phyloP scores from a whole-genome alignment of 2,329 filamentous ascomycete species.

The Colletotrichum lini region DNA sequence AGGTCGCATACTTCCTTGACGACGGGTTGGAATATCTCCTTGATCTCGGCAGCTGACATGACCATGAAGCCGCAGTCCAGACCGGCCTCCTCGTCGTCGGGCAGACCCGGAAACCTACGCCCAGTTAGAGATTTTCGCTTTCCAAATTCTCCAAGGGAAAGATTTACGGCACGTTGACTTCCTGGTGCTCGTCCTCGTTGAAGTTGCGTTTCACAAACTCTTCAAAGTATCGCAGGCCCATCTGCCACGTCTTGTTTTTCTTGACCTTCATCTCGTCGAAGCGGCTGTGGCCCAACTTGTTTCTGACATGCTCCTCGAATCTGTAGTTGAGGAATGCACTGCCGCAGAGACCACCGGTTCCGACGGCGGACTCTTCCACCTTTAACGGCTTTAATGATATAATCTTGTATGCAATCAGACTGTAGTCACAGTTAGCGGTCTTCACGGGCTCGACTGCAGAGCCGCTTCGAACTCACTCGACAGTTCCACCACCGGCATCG shows the following conservation, averaged over 20 bases:
- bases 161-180: constrained; percentile 81
- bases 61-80: constrained; percentile 83
- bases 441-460: neutral
- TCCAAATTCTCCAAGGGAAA: neutral
- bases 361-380: constrained; percentile 84
- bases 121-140: neutral
- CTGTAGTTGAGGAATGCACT: constrained; percentile 86
- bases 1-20: constrained; percentile 79
- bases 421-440: constrained; percentile 48
- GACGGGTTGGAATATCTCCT: constrained; percentile 82
- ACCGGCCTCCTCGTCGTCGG: constrained; percentile 82
- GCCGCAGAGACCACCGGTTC: constrained; percentile 83
- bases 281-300: constrained; percentile 74
- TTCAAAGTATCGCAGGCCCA: constrained; percentile 84
- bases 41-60: constrained; percentile 78
- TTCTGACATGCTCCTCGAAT: constrained; percentile 83
- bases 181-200: constrained; percentile 81
- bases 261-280: constrained; percentile 84
- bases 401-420: constrained; percentile 85
- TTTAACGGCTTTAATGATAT: constrained; percentile 79
- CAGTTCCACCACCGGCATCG: constrained; percentile 74
- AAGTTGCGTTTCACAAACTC: constrained; percentile 90
- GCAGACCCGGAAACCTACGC: constrained; percentile 76
- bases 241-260: constrained; percentile 85
- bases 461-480: constrained; percentile 68